A percentile compares a stretch with the other conserved stretches of the same genome.
Conservation (phyloP, 306 rosid species). For the Rosa rugosa region DNA sequence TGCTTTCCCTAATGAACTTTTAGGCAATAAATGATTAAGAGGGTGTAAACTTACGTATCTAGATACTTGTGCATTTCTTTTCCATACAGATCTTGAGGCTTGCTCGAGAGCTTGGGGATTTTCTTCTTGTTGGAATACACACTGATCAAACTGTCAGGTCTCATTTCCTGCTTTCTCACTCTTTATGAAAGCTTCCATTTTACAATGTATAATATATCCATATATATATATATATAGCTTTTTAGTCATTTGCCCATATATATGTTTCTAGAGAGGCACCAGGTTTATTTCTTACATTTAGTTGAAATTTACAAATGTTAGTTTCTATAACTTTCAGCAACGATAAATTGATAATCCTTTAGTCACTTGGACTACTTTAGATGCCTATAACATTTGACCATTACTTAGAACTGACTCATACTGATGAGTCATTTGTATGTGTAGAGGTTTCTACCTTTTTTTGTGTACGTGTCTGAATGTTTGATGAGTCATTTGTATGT, state of each 20-base stretch:
- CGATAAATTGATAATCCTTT: neutral
- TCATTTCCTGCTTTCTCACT: conserved; percentile 17
- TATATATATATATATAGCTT: neutral
- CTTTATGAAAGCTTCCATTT: neutral
- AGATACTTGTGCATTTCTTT: conserved; percentile 12
- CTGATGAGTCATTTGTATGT: neutral
- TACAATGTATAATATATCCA: neutral
- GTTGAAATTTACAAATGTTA: neutral
- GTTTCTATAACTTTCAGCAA: neutral
- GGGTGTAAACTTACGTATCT: neutral
- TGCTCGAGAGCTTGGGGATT: conserved; percentile 86
- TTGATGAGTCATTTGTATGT: neutral
- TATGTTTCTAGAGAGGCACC: neutral
- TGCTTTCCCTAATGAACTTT: neutral
- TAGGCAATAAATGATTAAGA: neutral
- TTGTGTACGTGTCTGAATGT: neutral
- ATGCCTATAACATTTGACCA: neutral
- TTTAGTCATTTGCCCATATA: neutral
- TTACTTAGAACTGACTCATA: neutral
- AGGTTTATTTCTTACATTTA: neutral
- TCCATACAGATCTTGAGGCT: conserved; percentile 72
- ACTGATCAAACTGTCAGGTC: conserved; percentile 93
- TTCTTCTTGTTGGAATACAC: conserved; percentile 97
- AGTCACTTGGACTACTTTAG: neutral
- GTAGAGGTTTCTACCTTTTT: neutral